These are phyloP conservation scores for Lentithecium fluviatile DNA, from an alignment of 495 filamentous ascomycete genomes.

Conservation along the genomic window DNA sequence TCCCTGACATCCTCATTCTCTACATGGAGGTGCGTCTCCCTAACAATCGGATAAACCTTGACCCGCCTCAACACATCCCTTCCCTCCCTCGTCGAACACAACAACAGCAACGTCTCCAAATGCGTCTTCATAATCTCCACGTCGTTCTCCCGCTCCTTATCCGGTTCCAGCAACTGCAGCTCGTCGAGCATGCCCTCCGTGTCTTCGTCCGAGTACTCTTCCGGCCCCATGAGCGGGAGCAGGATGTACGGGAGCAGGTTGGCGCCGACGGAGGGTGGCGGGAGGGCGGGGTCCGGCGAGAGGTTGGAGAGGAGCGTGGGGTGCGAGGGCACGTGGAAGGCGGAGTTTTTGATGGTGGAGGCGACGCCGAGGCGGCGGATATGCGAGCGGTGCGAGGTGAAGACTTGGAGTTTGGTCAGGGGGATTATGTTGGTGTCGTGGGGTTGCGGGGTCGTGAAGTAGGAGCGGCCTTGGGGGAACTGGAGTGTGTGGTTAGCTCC, in stretches of 20 bases:
- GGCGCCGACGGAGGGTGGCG: constrained; percentile 56
- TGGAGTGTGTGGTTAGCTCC: constrained; percentile 38
- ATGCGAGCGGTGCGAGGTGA: constrained; percentile 80
- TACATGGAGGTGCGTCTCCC: constrained; percentile 78
- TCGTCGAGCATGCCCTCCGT: constrained; percentile 77
- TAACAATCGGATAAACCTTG: constrained; percentile 85
- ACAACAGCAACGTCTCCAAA: constrained; percentile 77
- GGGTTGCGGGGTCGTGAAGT: constrained; percentile 69
- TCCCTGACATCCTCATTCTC: constrained; percentile 80
- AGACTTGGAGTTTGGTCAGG: constrained; percentile 82
- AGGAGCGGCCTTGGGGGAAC: constrained; percentile 63
- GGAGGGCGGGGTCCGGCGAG: constrained; percentile 68
- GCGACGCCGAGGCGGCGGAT: constrained; percentile 86
- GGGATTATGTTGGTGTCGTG: constrained; percentile 75
- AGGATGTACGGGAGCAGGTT: constrained; percentile 86
- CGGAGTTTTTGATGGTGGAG: constrained; percentile 85
- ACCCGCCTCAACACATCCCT: constrained; percentile 67
- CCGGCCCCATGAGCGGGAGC: constrained; percentile 61
- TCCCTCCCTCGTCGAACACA: constrained; percentile 76
- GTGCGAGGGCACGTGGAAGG: constrained; percentile 70
- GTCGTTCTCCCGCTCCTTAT: constrained; percentile 81
- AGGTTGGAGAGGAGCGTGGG: constrained; percentile 55
- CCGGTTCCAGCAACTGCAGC: constrained; percentile 80
- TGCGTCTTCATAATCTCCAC: constrained; percentile 74
- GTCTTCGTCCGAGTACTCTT: constrained; percentile 64